A percentile compares a stretch with the other conserved stretches of the same genome.
These are phyloP conservation scores for Funneliformis caledonium DNA, from an alignment of 371 early-diverging fungal species.

Conservation along the genomic window DNA sequence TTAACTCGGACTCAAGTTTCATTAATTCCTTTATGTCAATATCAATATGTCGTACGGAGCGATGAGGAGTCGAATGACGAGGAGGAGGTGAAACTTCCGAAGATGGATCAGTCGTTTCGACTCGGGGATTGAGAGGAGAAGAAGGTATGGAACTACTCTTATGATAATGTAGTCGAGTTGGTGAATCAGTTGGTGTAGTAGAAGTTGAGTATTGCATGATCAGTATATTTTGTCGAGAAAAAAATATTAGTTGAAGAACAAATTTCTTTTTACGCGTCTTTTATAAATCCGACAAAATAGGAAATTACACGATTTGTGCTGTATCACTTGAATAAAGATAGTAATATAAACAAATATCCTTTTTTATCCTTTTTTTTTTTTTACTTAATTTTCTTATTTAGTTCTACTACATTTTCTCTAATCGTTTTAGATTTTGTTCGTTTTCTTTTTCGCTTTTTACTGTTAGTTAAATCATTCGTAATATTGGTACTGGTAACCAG, in stretches of 20 bases:
- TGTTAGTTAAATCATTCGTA: too few relatives aligned
- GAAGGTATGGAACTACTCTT: background rate
- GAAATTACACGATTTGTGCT: too few relatives aligned
- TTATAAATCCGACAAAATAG: too few relatives aligned
- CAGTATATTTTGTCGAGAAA: too few relatives aligned
- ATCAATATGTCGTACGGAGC: background rate
- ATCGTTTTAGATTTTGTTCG: background rate
- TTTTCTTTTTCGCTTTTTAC: background rate
- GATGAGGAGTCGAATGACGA: background rate
- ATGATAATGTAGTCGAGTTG: background rate
- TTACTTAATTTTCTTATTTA: too few relatives aligned
- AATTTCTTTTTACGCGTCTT: too few relatives aligned
- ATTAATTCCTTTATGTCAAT: background rate
- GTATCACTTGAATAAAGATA: too few relatives aligned
- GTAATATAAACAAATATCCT: too few relatives aligned
- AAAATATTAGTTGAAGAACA: too few relatives aligned
- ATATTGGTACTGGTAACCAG: background rate
- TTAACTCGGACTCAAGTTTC: conserved; percentile 60
- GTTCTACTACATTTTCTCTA: background rate
- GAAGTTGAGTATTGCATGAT: background rate
- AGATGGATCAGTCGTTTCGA: background rate
- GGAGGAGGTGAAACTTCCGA: background rate
- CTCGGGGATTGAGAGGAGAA: background rate
- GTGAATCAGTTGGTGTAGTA: background rate
- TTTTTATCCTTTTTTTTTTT: too few relatives aligned